Evolutionary conservation across 1,139 yeast genomes (phyloP), one percentile per base, ranked within the genome.

Genomic region (Taphrina populina): DNA sequence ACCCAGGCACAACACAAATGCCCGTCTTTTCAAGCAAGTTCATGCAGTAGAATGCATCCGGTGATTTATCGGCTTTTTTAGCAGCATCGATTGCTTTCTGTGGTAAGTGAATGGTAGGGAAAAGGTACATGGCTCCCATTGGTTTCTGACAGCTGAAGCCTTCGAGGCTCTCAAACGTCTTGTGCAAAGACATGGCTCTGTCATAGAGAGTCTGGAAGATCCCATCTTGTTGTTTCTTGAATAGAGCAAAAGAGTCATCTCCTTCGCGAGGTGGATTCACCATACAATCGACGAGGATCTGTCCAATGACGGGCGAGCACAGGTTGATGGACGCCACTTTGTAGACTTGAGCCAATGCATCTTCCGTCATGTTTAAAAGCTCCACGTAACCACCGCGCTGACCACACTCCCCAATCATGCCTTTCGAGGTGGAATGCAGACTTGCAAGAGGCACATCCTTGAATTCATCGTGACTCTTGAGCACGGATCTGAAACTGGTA

Each of bases 381-480:
- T 92, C 98, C 95, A 92, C 86, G 75, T 90, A 94, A 3, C 99
- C 98, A 65, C 97, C 98, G 71, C 98, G 83, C 73, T 92, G 98
- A 58, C 98, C 98, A 76, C 98, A 92, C 73, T 92, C 98, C 59
- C 98, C 99, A 64, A 88, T 80, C 66, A 88, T 87, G 68, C 98
- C 98, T 73, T 92, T 92, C 17, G 97, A 90, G 35, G 95, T 88
- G 13, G 97, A 88, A 70, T 92, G 97, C 63, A 92, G 75, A 1
- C 97, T 90, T 1, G 95, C 97, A 61, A 94, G 77, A 67, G 88
- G 95, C 41, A 92, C 94, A 59, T 81, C 75, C 58, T 77, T 77
- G 69, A 81, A 90, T 56, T 71, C 67, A 19, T 78, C 77, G 8
- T 74, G 74, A 11, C 80, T 17, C 19, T 55, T 34, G 7, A 61